Percentiles rank a stretch among this genome's conserved stretches.
Evolutionary conservation across 768 basidiomycete genomes (phyloP).

Genomic region (Serendipita vermifera): DNA sequence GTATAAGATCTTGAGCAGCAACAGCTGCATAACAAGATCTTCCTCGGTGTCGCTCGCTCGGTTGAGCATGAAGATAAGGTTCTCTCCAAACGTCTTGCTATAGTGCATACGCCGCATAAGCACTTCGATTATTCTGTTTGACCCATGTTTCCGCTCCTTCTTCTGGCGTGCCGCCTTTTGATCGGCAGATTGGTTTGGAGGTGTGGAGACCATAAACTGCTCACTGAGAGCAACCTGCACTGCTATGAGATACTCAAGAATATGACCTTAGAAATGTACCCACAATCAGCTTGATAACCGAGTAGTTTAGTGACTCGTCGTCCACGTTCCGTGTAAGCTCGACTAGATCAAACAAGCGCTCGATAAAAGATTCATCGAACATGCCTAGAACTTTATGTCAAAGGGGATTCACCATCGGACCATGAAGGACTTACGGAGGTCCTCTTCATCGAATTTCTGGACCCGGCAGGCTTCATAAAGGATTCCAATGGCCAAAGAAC

Average conservation of each 20-base stretch:
- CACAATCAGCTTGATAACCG: conserved; percentile 88
- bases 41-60: conserved; percentile 78
- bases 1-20: conserved; percentile 89
- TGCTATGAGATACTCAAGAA: neutral
- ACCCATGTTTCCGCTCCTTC: conserved; percentile 26
- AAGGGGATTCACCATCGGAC: neutral
- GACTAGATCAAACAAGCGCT: conserved; percentile 82
- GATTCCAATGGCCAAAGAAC: conserved; percentile 54
- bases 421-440: conserved; percentile 58
- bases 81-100: conserved; percentile 95
- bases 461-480: conserved; percentile 91
- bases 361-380: conserved; percentile 75
- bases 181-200: conserved; percentile 24
- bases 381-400: conserved; percentile 35
- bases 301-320: conserved; percentile 91
- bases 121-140: conserved; percentile 70
- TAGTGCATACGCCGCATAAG: conserved; percentile 71
- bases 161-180: conserved; percentile 26
- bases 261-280: conserved; percentile 26
- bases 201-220: conserved; percentile 90
- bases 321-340: conserved; percentile 79
- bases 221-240: conserved; percentile 82
- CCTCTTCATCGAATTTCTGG: conserved; percentile 63
- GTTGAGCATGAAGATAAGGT: conserved; percentile 98
- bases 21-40: conserved; percentile 85